Conservation (phyloP, 2,329 filamentous ascomycete genomes). For the Hymenoscyphus infarciens region DNA sequence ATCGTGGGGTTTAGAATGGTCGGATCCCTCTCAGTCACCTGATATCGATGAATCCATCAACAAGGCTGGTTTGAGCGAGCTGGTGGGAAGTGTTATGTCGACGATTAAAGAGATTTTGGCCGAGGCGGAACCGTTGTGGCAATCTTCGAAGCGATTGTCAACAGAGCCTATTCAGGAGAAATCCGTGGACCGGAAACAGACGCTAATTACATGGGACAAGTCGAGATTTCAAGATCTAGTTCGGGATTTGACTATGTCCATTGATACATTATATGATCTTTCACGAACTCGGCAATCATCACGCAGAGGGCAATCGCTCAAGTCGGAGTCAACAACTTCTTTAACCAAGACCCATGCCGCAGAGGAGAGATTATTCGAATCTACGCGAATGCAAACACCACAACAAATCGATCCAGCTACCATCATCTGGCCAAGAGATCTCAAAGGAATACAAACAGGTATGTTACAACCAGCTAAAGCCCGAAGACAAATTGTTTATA, state of each 20-base stretch:
- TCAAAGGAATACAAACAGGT: conserved; percentile 24
- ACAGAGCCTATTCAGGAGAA: conserved; percentile 23
- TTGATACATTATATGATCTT: conserved; percentile 76
- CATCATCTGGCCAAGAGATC: conserved; percentile 43
- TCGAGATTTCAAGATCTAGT: conserved; percentile 72
- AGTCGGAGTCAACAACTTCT: conserved; percentile 22
- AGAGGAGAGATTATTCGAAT: conserved; percentile 46
- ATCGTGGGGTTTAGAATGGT: conserved; percentile 80
- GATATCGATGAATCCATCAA: conserved; percentile 70
- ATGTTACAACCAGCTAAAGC: conserved; percentile 31
- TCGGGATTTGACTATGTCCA: conserved; percentile 69
- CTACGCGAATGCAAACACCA: conserved; percentile 58
- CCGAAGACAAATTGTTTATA: conserved; percentile 38
- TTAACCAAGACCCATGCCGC: conserved; percentile 32
- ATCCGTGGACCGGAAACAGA: conserved; percentile 50
- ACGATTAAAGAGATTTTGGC: conserved; percentile 78
- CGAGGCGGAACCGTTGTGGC: conserved; percentile 70
- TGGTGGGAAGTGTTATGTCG: conserved; percentile 73
- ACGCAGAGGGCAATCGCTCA: conserved; percentile 20
- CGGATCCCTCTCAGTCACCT: conserved; percentile 62
- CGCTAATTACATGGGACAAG: conserved; percentile 64
- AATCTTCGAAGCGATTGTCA: conserved; percentile 49
- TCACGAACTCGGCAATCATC: conserved; percentile 58
- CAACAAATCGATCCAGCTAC: conserved; percentile 55
- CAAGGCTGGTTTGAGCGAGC: conserved; percentile 70